Percentiles rank a stretch among this genome's conserved stretches.
Evolutionary conservation across 768 basidiomycete genomes (phyloP).

Genomic region (Cyclocybe aegerita): DNA sequence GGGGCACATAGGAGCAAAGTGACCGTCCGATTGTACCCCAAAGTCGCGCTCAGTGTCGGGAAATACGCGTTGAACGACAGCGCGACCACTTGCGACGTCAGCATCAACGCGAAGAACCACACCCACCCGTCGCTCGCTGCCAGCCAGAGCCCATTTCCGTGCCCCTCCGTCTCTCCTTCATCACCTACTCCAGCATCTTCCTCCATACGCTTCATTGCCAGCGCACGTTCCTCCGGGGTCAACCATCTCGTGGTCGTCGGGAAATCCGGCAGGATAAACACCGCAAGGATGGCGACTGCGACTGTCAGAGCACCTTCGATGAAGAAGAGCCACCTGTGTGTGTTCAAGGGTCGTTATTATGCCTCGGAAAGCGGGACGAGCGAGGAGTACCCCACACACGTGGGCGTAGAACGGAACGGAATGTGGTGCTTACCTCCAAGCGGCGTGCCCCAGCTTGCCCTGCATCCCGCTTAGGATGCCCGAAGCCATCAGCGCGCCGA

Average conservation of each 20-base stretch:
- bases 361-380: neutral
- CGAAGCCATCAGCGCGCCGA: conserved; percentile 79
- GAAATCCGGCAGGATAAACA: conserved; percentile 78
- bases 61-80: conserved; percentile 83
- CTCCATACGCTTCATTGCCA: conserved; percentile 63
- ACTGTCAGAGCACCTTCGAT: conserved; percentile 71
- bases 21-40: conserved; percentile 66
- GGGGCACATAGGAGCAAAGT: conserved; percentile 78
- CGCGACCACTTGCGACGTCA: conserved; percentile 60
- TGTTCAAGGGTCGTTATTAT: neutral
- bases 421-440: conserved; percentile 60
- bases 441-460: conserved; percentile 66
- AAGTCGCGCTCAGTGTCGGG: conserved; percentile 73
- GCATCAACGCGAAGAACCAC: conserved; percentile 70
- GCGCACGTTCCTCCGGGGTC: conserved; percentile 52
- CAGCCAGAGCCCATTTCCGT: conserved; percentile 49
- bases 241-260: conserved; percentile 64
- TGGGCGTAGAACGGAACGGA: neutral
- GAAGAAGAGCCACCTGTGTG: conserved; percentile 70
- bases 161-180: conserved; percentile 43
- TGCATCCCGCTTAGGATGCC: conserved; percentile 76
- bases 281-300: conserved; percentile 46
- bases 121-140: conserved; percentile 79
- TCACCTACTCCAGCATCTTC: conserved; percentile 64
- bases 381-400: neutral